Evolutionary conservation across 1,284 basidiomycete genomes (phyloP).

Genomic region (Apiotrichum gamsii): DNA sequence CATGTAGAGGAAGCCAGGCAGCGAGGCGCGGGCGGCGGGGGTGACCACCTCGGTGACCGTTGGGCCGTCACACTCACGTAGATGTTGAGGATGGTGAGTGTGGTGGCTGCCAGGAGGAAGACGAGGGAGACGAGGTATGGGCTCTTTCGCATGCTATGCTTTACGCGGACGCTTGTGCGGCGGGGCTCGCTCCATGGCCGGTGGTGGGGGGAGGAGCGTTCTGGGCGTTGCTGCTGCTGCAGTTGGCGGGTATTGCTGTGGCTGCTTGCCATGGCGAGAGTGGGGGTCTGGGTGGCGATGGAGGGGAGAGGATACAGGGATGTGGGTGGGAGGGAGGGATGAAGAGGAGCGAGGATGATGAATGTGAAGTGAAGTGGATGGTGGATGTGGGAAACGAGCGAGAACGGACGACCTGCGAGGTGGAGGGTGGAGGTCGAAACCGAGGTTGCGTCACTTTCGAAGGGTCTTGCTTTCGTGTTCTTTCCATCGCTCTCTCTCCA

Average conservation of each 20-base stretch:
- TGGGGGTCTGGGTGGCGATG: slow-evolving; percentile 6
- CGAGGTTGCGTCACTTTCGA: not conserved
- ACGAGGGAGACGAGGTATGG: slow-evolving; percentile 42
- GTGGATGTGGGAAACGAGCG: no score
- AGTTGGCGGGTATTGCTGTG: no score
- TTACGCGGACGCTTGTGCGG: slow-evolving; percentile 6
- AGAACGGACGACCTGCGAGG: no score
- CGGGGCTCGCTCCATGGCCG: no score
- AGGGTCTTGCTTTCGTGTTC: not conserved
- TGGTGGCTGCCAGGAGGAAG: slow-evolving; percentile 40
- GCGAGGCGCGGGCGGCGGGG: no score
- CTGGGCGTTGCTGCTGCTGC: no score
- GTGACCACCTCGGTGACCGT: no score
- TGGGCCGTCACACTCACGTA: slow-evolving; percentile 23
- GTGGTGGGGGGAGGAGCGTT: no score
- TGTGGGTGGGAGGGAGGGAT: not conserved
- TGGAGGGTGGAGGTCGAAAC: not conserved
- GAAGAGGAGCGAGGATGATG: not conserved
- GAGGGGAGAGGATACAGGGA: not conserved
- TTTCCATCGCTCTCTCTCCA: not conserved
- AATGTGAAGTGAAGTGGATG: not conserved
- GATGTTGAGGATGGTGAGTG: slow-evolving; percentile 42
- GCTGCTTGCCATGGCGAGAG: no score
- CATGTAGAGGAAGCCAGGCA: not conserved
- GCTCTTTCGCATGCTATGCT: slow-evolving; percentile 40